These are phyloP conservation scores for Phylloporus sp. DNA, from an alignment of 768 basidiomycete genomes.

Conservation along the genomic window DNA sequence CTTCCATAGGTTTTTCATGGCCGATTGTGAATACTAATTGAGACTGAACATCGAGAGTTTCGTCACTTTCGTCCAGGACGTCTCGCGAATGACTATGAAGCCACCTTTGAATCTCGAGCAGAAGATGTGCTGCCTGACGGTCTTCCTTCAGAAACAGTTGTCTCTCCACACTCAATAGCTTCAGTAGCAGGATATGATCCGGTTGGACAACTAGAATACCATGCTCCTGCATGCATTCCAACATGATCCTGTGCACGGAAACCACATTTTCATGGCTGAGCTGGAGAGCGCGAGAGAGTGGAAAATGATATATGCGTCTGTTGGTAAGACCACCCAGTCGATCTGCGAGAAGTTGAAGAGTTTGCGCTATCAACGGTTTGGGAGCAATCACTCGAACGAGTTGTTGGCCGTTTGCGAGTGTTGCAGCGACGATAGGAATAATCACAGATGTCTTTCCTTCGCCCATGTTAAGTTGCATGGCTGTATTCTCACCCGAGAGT, in stretches of 20 bases:
- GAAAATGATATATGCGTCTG: constrained; percentile 46
- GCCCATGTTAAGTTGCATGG: constrained; percentile 55
- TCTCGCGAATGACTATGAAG: constrained; percentile 25
- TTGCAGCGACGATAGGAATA: constrained; percentile 39
- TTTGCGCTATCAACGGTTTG: constrained; percentile 45
- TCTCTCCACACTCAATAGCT: constrained; percentile 43
- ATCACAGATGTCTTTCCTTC: constrained; percentile 52
- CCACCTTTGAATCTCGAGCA: constrained; percentile 30
- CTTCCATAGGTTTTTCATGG: constrained; percentile 24
- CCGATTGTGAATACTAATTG: constrained; percentile 39
- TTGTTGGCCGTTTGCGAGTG: constrained; percentile 40
- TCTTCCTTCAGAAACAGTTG: constrained; percentile 9
- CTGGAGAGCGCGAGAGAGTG: constrained; percentile 43
- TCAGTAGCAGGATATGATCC: constrained; percentile 51
- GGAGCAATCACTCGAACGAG: constrained; percentile 48
- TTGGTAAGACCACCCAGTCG: constrained; percentile 43
- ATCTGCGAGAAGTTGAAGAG: constrained; percentile 46
- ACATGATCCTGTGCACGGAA: constrained; percentile 31
- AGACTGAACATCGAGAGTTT: constrained; percentile 33
- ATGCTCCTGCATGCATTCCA: constrained; percentile 34
- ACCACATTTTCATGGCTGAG: constrained; percentile 14
- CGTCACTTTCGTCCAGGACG: constrained; percentile 31
- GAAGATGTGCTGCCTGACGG: not conserved
- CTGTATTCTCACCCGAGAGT: constrained; percentile 30
- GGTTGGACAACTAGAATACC: constrained; percentile 52